Conservation (phyloP, 1,139 yeast species). For the Yamadazyma triangularis region DNA sequence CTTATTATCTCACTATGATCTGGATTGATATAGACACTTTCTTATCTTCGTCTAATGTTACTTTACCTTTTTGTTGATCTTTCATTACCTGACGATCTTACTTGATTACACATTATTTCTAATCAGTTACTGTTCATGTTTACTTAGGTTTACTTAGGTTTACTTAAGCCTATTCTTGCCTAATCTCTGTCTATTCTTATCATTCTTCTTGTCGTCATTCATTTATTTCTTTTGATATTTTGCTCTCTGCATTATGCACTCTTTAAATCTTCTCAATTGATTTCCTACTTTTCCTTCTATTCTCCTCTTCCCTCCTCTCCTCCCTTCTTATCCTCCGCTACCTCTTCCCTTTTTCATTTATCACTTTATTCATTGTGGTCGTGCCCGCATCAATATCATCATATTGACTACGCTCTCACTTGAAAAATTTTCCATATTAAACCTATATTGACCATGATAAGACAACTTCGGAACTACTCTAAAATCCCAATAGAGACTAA, state of each 20-base stretch:
- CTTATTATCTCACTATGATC: too few relatives aligned
- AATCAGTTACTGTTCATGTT: background rate
- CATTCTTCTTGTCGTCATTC: too few relatives aligned
- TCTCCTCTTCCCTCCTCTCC: background rate
- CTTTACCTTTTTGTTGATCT: background rate
- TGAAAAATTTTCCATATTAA: background rate
- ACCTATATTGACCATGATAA: slow-evolving; percentile 7
- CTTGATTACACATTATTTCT: background rate
- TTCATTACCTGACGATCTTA: background rate
- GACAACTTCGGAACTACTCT: slow-evolving; percentile 9
- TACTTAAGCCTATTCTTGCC: background rate
- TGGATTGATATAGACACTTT: too few relatives aligned
- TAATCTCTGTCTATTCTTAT: background rate
- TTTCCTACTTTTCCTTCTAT: too few relatives aligned
- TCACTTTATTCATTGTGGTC: background rate
- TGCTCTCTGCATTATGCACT: too few relatives aligned
- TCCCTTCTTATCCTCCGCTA: background rate
- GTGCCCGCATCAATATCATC: too few relatives aligned
- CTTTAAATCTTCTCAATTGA: too few relatives aligned
- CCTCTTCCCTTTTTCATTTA: background rate
- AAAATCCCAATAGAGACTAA: slow-evolving; percentile 30
- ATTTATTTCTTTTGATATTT: too few relatives aligned
- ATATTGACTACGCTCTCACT: background rate
- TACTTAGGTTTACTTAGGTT: background rate
- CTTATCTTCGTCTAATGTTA: background rate